Percentiles rank a stretch among this genome's conserved stretches.
These are phyloP conservation scores for Huntiella abstrusa DNA, from an alignment of 2,329 filamentous ascomycete genomes.

Conservation along the genomic window DNA sequence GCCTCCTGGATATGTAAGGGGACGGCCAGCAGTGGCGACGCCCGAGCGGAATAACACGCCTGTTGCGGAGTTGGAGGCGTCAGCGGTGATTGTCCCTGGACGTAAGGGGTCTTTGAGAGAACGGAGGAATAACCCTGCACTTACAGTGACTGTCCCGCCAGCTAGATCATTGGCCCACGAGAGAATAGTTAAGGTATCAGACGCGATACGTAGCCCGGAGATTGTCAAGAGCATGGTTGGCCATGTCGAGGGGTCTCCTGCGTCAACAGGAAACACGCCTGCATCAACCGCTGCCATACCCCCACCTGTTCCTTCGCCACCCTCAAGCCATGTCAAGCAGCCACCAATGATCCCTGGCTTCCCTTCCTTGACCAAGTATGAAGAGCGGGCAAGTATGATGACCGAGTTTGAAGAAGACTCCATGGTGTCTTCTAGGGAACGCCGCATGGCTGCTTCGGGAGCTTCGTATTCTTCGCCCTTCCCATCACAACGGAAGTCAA, in stretches of 20 bases:
- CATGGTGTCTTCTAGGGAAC: constrained; percentile 14
- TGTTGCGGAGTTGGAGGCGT: no score
- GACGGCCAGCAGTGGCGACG: background rate
- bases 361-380: constrained; percentile 6
- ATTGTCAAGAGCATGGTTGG: no score
- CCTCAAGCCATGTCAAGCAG: background rate
- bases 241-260: no score
- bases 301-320: background rate
- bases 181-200: constrained; percentile 1
- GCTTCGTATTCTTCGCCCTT: background rate
- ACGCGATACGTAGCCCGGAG: no score
- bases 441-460: constrained; percentile 30
- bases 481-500: background rate
- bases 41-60: background rate
- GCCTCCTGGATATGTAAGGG: background rate
- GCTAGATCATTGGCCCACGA: background rate
- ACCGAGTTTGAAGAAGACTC: constrained; percentile 35
- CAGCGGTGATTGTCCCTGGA: constrained; percentile 5
- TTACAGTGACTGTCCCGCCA: background rate
- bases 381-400: constrained; percentile 25
- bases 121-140: background rate
- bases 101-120: background rate
- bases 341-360: background rate
- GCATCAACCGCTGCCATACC: background rate
- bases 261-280: no score